These are phyloP conservation scores for Phascolomyces articulosus DNA, from an alignment of 371 early-diverging fungal genomes.

Conservation along the genomic window DNA sequence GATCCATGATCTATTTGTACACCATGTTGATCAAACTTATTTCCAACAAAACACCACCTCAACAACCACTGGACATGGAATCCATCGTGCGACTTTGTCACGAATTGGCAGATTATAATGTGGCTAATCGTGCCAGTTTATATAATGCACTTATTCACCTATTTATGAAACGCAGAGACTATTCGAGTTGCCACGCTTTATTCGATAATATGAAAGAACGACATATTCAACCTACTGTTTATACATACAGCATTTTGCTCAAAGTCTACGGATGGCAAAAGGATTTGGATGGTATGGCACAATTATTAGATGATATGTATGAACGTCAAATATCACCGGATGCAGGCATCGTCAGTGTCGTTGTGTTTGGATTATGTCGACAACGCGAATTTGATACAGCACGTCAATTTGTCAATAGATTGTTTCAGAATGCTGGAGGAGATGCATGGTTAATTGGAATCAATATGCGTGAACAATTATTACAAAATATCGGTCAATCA, in stretches of 20 bases:
- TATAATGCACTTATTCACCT: conserved; percentile 17
- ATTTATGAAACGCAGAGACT: conserved; percentile 5
- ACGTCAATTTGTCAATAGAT: conserved; percentile 1
- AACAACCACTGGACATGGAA: background rate
- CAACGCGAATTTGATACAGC: conserved; percentile 10
- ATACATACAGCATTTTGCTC: conserved; percentile 18
- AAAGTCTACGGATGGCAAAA: conserved; percentile 6
- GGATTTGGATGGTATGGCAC: conserved; percentile 1
- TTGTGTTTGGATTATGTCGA: conserved; percentile 16
- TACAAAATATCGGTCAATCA: background rate
- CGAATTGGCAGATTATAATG: conserved; percentile 6
- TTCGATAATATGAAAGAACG: conserved; percentile 13
- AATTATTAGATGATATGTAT: conserved; percentile 21
- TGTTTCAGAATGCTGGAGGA: conserved; percentile 1
- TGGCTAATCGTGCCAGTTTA: background rate
- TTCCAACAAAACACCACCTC: background rate
- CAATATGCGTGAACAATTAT: conserved; percentile 2
- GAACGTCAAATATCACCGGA: conserved; percentile 11
- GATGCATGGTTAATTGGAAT: background rate
- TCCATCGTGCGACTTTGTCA: conserved; percentile 8
- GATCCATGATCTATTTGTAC: conserved; percentile 18
- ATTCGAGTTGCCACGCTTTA: conserved; percentile 1
- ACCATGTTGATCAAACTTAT: conserved; percentile 21
- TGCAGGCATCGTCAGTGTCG: conserved; percentile 11
- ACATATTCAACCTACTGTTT: conserved; percentile 8